Conservation (phyloP, 2,329 filamentous ascomycete species). For the Cladosporium velox region DNA sequence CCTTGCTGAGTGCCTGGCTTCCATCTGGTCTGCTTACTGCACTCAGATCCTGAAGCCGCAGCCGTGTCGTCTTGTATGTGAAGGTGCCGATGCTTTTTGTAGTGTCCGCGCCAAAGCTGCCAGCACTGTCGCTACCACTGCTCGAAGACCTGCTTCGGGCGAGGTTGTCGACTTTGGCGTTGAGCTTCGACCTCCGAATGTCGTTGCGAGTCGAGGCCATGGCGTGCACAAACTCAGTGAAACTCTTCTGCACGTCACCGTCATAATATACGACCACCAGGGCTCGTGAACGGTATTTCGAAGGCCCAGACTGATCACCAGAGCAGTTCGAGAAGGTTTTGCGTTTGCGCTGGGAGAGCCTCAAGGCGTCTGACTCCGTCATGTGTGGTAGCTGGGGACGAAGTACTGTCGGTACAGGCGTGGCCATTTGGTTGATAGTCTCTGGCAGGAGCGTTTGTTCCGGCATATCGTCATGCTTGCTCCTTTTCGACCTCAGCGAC, state of each 20-base stretch:
- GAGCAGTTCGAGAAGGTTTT: slow-evolving; percentile 48
- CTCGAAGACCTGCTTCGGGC: slow-evolving; percentile 39
- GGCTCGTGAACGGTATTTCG: slow-evolving; percentile 67
- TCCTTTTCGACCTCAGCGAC: slow-evolving; percentile 28
- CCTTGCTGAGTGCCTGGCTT: slow-evolving; percentile 54
- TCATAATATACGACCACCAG: slow-evolving; percentile 93
- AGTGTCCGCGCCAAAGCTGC: slow-evolving; percentile 38
- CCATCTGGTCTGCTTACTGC: slow-evolving; percentile 23
- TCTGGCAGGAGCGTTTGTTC: not conserved
- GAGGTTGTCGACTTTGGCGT: slow-evolving; percentile 65
- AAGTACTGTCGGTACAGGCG: slow-evolving; percentile 21
- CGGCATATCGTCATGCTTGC: slow-evolving; percentile 19
- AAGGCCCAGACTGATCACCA: slow-evolving; percentile 43
- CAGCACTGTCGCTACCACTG: slow-evolving; percentile 31
- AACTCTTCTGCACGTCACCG: slow-evolving; percentile 77
- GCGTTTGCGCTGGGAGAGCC: slow-evolving; percentile 42
- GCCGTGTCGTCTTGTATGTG: slow-evolving; percentile 6
- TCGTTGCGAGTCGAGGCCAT: slow-evolving; percentile 79
- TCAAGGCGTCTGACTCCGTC: slow-evolving; percentile 33
- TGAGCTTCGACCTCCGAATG: slow-evolving; percentile 85
- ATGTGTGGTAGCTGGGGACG: slow-evolving; percentile 31
- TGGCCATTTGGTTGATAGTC: slow-evolving; percentile 8
- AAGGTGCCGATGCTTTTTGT: slow-evolving; percentile 11
- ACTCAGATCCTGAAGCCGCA: not conserved
- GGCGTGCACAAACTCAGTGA: slow-evolving; percentile 79